Conservation (phyloP, 1,284 basidiomycete genomes). For the Pyrrhoderma lamaoense region DNA sequence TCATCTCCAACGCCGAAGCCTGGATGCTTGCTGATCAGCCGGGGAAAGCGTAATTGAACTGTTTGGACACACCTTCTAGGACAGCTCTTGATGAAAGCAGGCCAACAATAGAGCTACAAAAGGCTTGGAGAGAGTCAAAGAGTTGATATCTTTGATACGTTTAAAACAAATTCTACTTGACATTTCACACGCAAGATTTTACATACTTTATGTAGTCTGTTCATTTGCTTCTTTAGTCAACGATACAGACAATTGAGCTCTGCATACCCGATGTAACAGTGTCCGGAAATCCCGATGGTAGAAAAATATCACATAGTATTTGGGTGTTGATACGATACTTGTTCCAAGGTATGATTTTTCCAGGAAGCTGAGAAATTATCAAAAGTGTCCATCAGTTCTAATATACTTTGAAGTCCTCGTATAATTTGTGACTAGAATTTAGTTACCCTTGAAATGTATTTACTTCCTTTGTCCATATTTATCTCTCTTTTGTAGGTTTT, state of each 20-base stretch:
- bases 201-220: constrained; percentile 19
- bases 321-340: background rate
- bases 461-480: too few relatives aligned
- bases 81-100: constrained; percentile 61
- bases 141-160: constrained; percentile 47
- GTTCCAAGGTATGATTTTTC: too few relatives aligned
- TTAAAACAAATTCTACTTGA: constrained; percentile 26
- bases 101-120: constrained; percentile 57
- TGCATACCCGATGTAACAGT: constrained; percentile 50
- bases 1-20: constrained; percentile 64
- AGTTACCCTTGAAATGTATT: too few relatives aligned
- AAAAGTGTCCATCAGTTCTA: too few relatives aligned
- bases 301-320: constrained; percentile 37
- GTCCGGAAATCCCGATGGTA: constrained; percentile 52
- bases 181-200: background rate
- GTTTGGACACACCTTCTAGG: constrained; percentile 44
- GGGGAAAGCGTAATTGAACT: background rate
- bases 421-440: too few relatives aligned
- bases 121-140: constrained; percentile 59
- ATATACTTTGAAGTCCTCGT: too few relatives aligned
- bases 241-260: background rate
- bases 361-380: too few relatives aligned
- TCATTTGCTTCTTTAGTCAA: background rate
- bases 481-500: too few relatives aligned
- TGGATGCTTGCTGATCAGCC: constrained; percentile 22